Evolutionary conservation across 1,139 yeast genomes (phyloP), one percentile per base, ranked within the genome.

Genomic region (Casaregolazyma lundiana): DNA sequence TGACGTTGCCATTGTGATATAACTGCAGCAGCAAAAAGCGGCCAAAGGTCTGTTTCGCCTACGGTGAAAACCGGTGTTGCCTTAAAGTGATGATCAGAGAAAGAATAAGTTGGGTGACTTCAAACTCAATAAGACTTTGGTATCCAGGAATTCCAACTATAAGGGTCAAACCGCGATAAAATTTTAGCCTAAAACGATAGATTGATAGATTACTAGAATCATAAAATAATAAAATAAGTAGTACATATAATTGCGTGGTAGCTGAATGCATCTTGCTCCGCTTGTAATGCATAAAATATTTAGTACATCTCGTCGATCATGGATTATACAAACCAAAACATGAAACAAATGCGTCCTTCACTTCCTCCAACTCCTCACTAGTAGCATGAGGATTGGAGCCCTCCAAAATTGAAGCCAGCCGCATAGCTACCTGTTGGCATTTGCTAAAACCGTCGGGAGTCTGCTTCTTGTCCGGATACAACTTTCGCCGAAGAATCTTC

Each of bases 391-490:
- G 35, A 17, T 24, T 13, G 13, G 40, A 35, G n/a, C 32, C 21
- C 15, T 40, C 46, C 15, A 47, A 19, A 11, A 43, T 26, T 11
- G 29, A 36, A 16, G 11, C 36, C 35, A 48, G 35, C 22, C 29
- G 22, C 16, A n/a, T 20, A 17, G 41, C 34, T 7, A 48, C 43
- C 19, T 19, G 20, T 15, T 35, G 42, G 26, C 49, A 36, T 15
- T 46, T 44, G 4, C 43, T 40, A 18, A 35, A 46, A 13, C 35
- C 21, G 11, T 38, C 42, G 6, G 17, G 41, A 4, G 47, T 38
- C 19, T 22, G 46, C 24, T 44, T 44, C 43, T 42, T 19, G 35
- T 43, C 43, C 15, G 43, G 36, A 37, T 50, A 54, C 13, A 55
- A 41, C 29, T 45, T 42, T 38, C 45, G 38, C 24, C 52, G 50